phyloP scores from a whole-genome alignment of 805 yeast species.

The Suhomyces prunicola region DNA sequence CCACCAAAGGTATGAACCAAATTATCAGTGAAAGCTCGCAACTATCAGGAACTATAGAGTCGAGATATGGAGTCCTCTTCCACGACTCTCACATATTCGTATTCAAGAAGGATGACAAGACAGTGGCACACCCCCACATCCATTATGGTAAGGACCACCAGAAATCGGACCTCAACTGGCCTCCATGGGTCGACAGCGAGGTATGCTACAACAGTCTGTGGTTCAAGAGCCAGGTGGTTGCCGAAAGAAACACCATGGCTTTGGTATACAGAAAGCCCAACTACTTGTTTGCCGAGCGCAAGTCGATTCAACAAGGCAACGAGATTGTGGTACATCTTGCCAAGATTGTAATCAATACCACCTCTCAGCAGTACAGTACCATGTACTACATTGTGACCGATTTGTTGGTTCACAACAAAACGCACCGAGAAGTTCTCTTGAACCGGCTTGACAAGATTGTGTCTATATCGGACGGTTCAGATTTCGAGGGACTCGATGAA shows the following conservation, averaged over 20 bases:
- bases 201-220: slow-evolving; percentile 36
- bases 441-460: slow-evolving; percentile 40
- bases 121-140: slow-evolving; percentile 14
- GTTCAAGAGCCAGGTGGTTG: slow-evolving; percentile 25
- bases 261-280: slow-evolving; percentile 51
- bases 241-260: slow-evolving; percentile 40
- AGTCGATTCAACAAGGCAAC: slow-evolving; percentile 17
- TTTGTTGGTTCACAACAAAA: slow-evolving; percentile 28
- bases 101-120: slow-evolving; percentile 34
- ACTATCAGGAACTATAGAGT: slow-evolving; percentile 45
- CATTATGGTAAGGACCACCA: slow-evolving; percentile 11
- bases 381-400: slow-evolving; percentile 35
- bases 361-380: slow-evolving; percentile 37
- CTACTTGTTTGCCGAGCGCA: slow-evolving; percentile 39
- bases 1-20: slow-evolving; percentile 39
- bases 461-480: slow-evolving; percentile 34
- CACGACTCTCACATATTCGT: slow-evolving; percentile 57
- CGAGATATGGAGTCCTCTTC: slow-evolving; percentile 53
- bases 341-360: slow-evolving; percentile 37
- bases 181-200: slow-evolving; percentile 84
- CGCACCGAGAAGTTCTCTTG: slow-evolving; percentile 26
- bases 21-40: slow-evolving; percentile 32
- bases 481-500: slow-evolving; percentile 32
- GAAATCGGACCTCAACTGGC: slow-evolving; percentile 59
- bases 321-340: slow-evolving; percentile 33